Percentiles rank a stretch among this genome's conserved stretches.
phyloP scores from a whole-genome alignment of 108 stramenopile genomes.

The Cyclostephanos tholiformis region DNA sequence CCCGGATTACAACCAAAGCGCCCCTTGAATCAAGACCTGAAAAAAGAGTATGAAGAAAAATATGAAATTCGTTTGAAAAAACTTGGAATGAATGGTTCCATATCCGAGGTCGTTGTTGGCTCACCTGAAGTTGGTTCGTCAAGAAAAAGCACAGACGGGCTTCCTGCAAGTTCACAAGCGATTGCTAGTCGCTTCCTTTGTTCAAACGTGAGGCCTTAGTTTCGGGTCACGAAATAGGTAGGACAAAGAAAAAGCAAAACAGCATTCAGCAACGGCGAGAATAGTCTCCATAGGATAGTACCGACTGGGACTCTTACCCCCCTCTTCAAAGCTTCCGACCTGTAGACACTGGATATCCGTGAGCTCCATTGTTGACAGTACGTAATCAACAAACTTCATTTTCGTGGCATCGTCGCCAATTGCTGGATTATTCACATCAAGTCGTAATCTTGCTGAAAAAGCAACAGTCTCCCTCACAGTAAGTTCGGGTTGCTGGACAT shows the following conservation, averaged over 20 bases:
- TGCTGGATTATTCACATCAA: constrained; percentile 51
- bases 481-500: constrained; percentile 79
- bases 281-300: constrained; percentile 57
- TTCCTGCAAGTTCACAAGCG: constrained; percentile 60
- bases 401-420: constrained; percentile 55
- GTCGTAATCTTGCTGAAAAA: constrained; percentile 88
- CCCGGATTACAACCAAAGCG: constrained; percentile 62
- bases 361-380: constrained; percentile 83
- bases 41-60: neutral
- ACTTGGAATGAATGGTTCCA: neutral
- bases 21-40: constrained; percentile 67
- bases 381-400: constrained; percentile 71
- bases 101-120: neutral
- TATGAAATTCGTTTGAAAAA: neutral
- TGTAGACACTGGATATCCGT: constrained; percentile 56
- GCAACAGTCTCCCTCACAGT: constrained; percentile 87
- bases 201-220: constrained; percentile 28
- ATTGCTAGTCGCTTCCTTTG: constrained; percentile 57
- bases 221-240: neutral
- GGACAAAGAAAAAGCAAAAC: neutral
- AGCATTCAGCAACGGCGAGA: constrained; percentile 36
- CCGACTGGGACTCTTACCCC: constrained; percentile 30
- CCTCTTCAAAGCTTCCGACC: constrained; percentile 72
- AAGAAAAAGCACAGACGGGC: constrained; percentile 62
- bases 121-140: constrained; percentile 82